Conservation (phyloP, 2,329 filamentous ascomycete genomes). For the Phaeomoniella chlamydospora region DNA sequence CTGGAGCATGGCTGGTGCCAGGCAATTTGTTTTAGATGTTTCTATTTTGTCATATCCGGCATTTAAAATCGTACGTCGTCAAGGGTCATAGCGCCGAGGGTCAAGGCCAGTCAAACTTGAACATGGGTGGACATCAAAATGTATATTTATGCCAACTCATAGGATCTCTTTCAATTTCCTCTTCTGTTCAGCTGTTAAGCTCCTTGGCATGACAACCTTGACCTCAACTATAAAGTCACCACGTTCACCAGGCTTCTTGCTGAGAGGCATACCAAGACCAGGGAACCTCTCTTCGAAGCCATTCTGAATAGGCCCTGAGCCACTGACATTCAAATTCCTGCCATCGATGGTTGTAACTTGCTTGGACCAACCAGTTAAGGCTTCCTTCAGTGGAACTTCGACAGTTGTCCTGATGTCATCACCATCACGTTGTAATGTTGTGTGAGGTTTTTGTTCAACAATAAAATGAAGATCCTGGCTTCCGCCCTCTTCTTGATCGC, state of each 20-base stretch:
- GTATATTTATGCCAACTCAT: no score
- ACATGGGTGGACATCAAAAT: no score
- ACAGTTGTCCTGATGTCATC: constrained; percentile 72
- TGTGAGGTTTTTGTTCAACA: constrained; percentile 72
- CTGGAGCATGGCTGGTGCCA: no score
- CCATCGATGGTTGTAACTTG: constrained; percentile 91
- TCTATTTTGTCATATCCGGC: no score
- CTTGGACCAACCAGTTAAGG: constrained; percentile 81
- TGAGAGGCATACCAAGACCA: constrained; percentile 81
- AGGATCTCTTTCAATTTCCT: constrained; percentile 43
- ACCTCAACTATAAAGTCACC: constrained; percentile 83
- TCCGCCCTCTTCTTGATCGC: constrained; percentile 91
- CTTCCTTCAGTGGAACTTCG: constrained; percentile 80
- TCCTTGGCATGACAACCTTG: constrained; percentile 82
- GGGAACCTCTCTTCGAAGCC: constrained; percentile 72
- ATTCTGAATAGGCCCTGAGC: constrained; percentile 71
- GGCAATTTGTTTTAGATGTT: no score
- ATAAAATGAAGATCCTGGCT: constrained; percentile 94
- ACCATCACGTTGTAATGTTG: constrained; percentile 70
- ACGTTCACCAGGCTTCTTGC: constrained; percentile 71
- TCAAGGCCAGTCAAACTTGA: no score
- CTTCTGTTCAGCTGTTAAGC: constrained; percentile 65
- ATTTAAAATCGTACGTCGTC: no score
- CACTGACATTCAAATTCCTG: constrained; percentile 66
- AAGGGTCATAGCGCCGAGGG: no score